phyloP scores from a whole-genome alignment of 129 eudicot genomes.

The Escallonia rubra region DNA sequence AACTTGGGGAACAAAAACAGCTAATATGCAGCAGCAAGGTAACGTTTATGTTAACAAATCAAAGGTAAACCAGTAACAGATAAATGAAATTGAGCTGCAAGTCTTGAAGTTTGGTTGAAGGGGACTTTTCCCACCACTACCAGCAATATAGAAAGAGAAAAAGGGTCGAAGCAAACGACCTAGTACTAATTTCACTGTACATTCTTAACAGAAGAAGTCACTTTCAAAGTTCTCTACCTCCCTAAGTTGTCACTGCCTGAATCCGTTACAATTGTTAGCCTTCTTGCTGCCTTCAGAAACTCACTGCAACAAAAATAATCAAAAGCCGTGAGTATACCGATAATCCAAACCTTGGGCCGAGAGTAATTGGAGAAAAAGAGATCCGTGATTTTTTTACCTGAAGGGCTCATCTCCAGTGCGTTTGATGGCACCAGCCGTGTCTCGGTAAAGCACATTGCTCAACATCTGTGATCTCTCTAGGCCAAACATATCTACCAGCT shows the following conservation, averaged over 20 bases:
- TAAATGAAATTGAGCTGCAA: background rate
- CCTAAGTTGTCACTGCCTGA: constrained; percentile 48
- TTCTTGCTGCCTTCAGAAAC: constrained; percentile 60
- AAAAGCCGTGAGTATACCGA: background rate
- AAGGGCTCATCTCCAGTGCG: constrained; percentile 66
- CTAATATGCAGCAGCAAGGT: too few species aligned
- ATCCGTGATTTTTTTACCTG: constrained; percentile 37
- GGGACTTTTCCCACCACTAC: constrained; percentile 28
- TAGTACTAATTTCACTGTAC: constrained; percentile 35
- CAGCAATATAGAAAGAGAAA: constrained; percentile 8
- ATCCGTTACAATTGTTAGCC: constrained; percentile 55
- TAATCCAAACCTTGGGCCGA: background rate
- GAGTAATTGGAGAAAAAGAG: background rate
- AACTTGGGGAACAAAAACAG: too few species aligned
- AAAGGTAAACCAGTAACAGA: constrained; percentile 1
- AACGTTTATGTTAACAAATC: background rate
- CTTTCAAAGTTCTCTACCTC: constrained; percentile 22
- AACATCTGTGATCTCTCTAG: constrained; percentile 52
- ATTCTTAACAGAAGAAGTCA: constrained; percentile 14
- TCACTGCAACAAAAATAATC: constrained; percentile 40
- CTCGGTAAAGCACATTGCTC: constrained; percentile 59
- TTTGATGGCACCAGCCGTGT: constrained; percentile 41
- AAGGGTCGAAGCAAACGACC: constrained; percentile 8
- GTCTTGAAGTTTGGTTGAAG: constrained; percentile 14
- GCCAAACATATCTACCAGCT: constrained; percentile 52